phyloP scores from a whole-genome alignment of 2,329 filamentous ascomycete genomes.

The Cercospora nicotianae region DNA sequence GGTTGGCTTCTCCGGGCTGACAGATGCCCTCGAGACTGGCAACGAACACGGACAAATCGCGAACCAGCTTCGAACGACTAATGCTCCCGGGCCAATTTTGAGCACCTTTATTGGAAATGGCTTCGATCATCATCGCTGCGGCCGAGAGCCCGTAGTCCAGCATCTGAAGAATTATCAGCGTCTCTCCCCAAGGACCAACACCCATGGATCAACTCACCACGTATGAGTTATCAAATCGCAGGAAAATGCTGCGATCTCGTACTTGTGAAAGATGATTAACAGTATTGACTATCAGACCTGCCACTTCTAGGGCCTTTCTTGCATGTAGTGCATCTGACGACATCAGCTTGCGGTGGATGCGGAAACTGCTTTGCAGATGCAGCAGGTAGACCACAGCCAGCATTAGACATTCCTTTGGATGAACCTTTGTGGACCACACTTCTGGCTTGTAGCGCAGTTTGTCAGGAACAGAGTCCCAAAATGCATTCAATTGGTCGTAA shows the following conservation, averaged over 20 bases:
- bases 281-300: slow-evolving; percentile 18
- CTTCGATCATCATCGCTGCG: slow-evolving; percentile 21
- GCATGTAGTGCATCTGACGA: slow-evolving; percentile 5
- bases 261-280: slow-evolving; percentile 23
- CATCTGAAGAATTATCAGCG: slow-evolving; percentile 13
- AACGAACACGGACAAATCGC: slow-evolving; percentile 27
- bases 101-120: slow-evolving; percentile 9
- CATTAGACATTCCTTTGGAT: slow-evolving; percentile 18
- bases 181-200: neutral
- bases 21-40: slow-evolving; percentile 27
- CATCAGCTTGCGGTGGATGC: slow-evolving; percentile 16
- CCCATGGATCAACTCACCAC: slow-evolving; percentile 16
- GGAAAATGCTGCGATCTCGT: slow-evolving; percentile 19
- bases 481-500: neutral
- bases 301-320: slow-evolving; percentile 10
- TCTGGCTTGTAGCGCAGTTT: slow-evolving; percentile 22
- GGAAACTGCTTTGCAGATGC: slow-evolving; percentile 26
- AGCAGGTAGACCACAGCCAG: slow-evolving; percentile 22
- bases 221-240: slow-evolving; percentile 23
- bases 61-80: slow-evolving; percentile 22
- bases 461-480: neutral
- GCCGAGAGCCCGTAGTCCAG: slow-evolving; percentile 26
- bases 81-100: slow-evolving; percentile 15
- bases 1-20: slow-evolving; percentile 23
- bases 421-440: slow-evolving; percentile 22